Evolutionary conservation across 306 rosid species (phyloP).

Genomic region (Clitoria ternatea): DNA sequence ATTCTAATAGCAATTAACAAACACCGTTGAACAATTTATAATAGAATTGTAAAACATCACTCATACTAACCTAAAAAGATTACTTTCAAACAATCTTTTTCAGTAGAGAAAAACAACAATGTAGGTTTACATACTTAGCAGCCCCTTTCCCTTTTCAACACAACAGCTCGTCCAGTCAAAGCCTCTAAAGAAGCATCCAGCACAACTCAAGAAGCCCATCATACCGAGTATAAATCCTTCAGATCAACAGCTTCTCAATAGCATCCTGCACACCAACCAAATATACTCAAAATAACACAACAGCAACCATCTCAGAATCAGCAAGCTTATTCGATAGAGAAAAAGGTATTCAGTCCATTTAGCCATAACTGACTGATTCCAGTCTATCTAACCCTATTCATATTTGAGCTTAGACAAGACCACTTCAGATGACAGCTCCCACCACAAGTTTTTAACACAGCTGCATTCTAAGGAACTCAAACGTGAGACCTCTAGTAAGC

Average conservation of each 20-base stretch:
- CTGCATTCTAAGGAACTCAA: too few relatives aligned
- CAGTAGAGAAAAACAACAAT: constrained; percentile 13
- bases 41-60: constrained; percentile 16
- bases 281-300: too few relatives aligned
- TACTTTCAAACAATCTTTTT: constrained; percentile 25
- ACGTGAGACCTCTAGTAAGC: too few relatives aligned
- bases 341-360: too few relatives aligned
- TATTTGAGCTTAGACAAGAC: too few relatives aligned
- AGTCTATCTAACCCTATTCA: too few relatives aligned
- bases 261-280: constrained; percentile 63
- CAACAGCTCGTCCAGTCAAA: constrained; percentile 68
- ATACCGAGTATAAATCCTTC: constrained; percentile 51
- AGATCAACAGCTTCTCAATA: constrained; percentile 87
- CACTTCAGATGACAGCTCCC: too few relatives aligned
- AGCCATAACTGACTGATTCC: too few relatives aligned
- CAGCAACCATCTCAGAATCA: too few relatives aligned
- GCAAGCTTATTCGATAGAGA: background rate
- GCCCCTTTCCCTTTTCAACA: constrained; percentile 27
- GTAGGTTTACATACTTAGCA: constrained; percentile 32
- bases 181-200: constrained; percentile 61
- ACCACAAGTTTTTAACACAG: too few relatives aligned
- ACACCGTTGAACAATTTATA: background rate
- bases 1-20: background rate
- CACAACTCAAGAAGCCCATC: constrained; percentile 71
- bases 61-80: constrained; percentile 7